Evolutionary conservation across 2,329 filamentous ascomycete genomes (phyloP), one percentile per base, ranked within the genome.

Genomic region (Sporothrix brasiliensis): DNA sequence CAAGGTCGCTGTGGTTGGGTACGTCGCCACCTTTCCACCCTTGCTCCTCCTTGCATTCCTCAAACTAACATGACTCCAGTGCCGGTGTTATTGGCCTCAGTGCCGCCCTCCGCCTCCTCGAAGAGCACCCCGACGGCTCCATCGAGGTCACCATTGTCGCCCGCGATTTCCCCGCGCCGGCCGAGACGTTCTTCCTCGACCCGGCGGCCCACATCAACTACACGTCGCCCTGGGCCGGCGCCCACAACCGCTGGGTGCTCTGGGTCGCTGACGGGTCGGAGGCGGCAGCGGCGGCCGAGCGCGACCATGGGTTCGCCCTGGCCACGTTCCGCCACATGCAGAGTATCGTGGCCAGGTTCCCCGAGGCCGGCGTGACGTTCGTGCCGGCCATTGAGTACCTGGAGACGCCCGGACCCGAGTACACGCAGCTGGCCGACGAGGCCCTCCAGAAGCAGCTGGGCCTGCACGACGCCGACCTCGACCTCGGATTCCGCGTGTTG

Each of bases 181-280:
- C 80, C 61, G 83, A 84, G 75, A 80, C 81, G 14, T 47, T 74
- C 24, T 70, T 74, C 11, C 78, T 82, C 47, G 80, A 83, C 70
- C 75, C 79, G 5, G 72, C 72, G 16, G 72, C 77, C 0, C 77
- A 80, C 70, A 82, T 85, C 75, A 81, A 87, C 78, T 88, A 83
- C 75, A 84, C 86, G 16, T 87, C 86, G 41, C 85, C 85, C 67
- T 87, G 85, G 85, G 86, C 82, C 49, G 86, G 86, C 13, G 85
- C 86, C 2, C 85, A 88, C 75, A 85, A 86, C 73, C 81, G 85
- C 53, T 85, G 82, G 74, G 82, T 86, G 47, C 82, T 83, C 1
- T 81, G 81, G 50, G 75, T 75, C 10, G 41, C 70, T 11, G 71
- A 77, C 10, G 72, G 76, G 6, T 75, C 77, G 47, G 75, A 76